phyloP scores from a whole-genome alignment of 257 asterid genomes.

The Cynanchum wilfordii region DNA sequence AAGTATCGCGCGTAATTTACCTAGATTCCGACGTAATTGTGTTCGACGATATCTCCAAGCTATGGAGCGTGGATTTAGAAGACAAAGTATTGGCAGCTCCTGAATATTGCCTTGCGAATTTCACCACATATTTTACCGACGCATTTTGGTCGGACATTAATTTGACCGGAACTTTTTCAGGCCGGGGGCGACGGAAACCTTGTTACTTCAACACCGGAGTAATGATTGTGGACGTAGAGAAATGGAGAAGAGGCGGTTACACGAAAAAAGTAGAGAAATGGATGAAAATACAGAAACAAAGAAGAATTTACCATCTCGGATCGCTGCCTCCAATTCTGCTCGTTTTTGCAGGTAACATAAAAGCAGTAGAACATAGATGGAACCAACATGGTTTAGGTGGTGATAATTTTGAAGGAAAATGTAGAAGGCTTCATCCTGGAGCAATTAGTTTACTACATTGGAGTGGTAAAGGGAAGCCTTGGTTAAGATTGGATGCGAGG shows the following conservation, averaged over 20 bases:
- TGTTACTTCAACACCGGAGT: conserved; percentile 88
- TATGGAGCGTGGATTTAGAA: conserved; percentile 59
- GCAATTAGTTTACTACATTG: conserved; percentile 85
- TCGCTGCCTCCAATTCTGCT: conserved; percentile 75
- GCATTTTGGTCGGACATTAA: conserved; percentile 51
- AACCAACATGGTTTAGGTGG: conserved; percentile 90
- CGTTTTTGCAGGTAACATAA: conserved; percentile 66
- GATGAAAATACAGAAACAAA: conserved; percentile 73
- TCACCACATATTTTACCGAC: conserved; percentile 58
- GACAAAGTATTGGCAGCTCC: conserved; percentile 70
- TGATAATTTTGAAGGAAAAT: conserved; percentile 69
- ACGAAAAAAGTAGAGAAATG: conserved; percentile 66
- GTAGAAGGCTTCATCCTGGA: conserved; percentile 83
- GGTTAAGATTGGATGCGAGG: conserved; percentile 76
- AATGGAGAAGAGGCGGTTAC: conserved; percentile 69
- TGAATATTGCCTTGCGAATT: conserved; percentile 73
- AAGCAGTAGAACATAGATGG: conserved; percentile 71
- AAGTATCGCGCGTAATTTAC: conserved; percentile 58
- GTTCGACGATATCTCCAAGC: conserved; percentile 68
- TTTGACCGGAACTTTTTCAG: conserved; percentile 32
- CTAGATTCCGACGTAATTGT: conserved; percentile 70
- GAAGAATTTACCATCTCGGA: conserved; percentile 61
- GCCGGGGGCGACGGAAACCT: conserved; percentile 38
- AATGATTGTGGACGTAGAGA: conserved; percentile 66
- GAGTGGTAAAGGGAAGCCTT: conserved; percentile 93